Base-by-base conservation (phyloP, 768 basidiomycete species). In the Suillus sp. region DNA sequence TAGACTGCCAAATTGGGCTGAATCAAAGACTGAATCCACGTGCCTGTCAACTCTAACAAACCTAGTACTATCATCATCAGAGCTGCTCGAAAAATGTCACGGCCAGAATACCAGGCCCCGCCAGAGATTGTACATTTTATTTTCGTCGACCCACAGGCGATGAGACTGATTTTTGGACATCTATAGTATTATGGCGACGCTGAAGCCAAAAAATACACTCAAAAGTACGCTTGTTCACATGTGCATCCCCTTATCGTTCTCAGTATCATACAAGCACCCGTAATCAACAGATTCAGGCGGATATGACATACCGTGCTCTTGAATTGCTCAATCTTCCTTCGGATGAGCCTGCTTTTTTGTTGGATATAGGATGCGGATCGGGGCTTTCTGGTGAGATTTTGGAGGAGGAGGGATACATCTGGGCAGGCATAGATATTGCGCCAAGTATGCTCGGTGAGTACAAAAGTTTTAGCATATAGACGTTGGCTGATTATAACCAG, bases 321-420 rank as follows among this genome's bases (percentile, higher is more conserved):
- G 97, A 99, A 74, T 82, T 99, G 13, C 82, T 99, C 48, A 91
- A 88, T 68, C 77, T 98, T 42, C 90, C 95, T 11, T 83, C 83
- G 54, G 90, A 88, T 53, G 82, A 94, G 63, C 86, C 95, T 0
- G 90, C 92, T 0, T 92, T 91, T 71, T 78, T 99, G 18, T 84
- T 99, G 38, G 97, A 99, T 74, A 95, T 99, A 62, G 97, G 97
- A 2, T 99, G 96, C 71, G 97, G 97, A 20, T 94, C 92, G n/a
- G 97, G 97, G 2, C 77, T 99, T 22, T 95, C 93, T 27, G 97
- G 97, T 1, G 96, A 98, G 79, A 95, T 99, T 69, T 79, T 99
- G 59, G 95, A 96, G 65, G 95, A 99, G 69, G 89, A 93, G 69
- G 96, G 97, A 0, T 89, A 98, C 72, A 75, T 87, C 25, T 99